Evolutionary conservation across 2,329 filamentous ascomycete species (phyloP), one percentile per base, ranked within the genome.

Genomic region (Mycosphaerelloides madeirae): DNA sequence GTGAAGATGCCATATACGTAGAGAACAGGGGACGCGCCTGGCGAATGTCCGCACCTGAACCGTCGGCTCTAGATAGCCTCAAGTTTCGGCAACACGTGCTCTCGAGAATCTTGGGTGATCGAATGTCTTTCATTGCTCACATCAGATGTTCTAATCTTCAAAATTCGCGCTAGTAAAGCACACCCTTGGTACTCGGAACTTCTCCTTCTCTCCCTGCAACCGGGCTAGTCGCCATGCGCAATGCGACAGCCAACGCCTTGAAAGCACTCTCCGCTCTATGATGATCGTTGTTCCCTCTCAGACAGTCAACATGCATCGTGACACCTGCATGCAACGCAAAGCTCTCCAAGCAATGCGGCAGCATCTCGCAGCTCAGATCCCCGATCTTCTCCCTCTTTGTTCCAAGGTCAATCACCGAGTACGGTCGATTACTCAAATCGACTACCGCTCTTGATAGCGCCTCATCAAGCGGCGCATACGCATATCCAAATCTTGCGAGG

Each of bases 261-360:
- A 98, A 96, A 13, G 91, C 93, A 65, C 86, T 93, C 79, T 97
- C 93, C 8, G 93, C 90, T 46, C 90, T 77, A 72, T 97, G 93
- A 69, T 97, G 93, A 70, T 97, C 93, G 69, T 97, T 98, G 51
- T 85, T 80, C 41, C 93, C 93, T 52, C 88, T 80, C 44, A 95
- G 70, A 69, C 87, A 94, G 70, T 96, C 88, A 47, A 98, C 87
- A 72, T 98, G 93, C 63, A 97, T 72, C n/a, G 93, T 98, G 41
- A 96, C 77, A 19, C 88, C 84, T 3, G 89, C 88, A 8, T 81
- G 87, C 72, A 94, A 86, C 32, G 91, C 90, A 69, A 96, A 98
- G 72, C 85, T 93, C 75, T 95, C 82, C 64, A 98, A 68, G 57
- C 90, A 95, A 74, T 98, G 93, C 35, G 91, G 90, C 32, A 98